phyloP scores from a whole-genome alignment of 768 basidiomycete genomes.

The Pholiota molesta region DNA sequence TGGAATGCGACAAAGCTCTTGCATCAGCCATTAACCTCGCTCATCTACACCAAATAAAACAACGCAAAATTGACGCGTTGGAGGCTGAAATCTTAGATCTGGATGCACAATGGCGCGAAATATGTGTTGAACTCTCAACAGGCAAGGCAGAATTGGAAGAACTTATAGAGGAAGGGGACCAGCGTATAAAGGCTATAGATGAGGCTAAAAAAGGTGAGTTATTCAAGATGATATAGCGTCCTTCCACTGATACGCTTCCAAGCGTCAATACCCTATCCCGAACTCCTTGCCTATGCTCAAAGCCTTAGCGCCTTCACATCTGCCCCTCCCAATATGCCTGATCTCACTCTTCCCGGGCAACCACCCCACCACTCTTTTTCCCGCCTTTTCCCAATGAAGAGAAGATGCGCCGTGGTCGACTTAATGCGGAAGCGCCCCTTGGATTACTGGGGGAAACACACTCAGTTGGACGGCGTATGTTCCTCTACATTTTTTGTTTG shows the following conservation, averaged over 20 bases:
- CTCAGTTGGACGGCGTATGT: constrained; percentile 75
- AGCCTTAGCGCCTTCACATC: constrained; percentile 86
- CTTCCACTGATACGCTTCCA: constrained; percentile 1
- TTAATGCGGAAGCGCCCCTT: constrained; percentile 81
- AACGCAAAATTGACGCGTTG: constrained; percentile 71
- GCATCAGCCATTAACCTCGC: constrained; percentile 67
- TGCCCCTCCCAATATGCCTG: constrained; percentile 87
- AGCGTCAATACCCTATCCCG: constrained; percentile 84
- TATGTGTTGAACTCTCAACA: constrained; percentile 64
- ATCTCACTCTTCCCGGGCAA: constrained; percentile 68
- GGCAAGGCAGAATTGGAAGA: constrained; percentile 72
- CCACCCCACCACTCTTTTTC: constrained; percentile 83
- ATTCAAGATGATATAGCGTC: not conserved
- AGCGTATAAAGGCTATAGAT: constrained; percentile 67
- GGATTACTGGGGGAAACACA: constrained; percentile 81
- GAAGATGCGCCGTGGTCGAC: constrained; percentile 82
- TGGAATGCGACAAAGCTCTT: constrained; percentile 65
- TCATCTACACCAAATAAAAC: constrained; percentile 74
- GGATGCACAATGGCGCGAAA: constrained; percentile 67
- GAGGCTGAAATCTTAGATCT: constrained; percentile 72
- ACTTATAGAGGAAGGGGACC: constrained; percentile 76
- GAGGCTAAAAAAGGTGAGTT: constrained; percentile 69
- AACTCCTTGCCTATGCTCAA: constrained; percentile 83
- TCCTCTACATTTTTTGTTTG: constrained; percentile 6
- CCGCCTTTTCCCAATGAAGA: constrained; percentile 92